Percentiles rank a stretch among this genome's conserved stretches.
Evolutionary conservation across 352 stramenopile genomes (phyloP).

Genomic region (Pythium sukuiense): DNA sequence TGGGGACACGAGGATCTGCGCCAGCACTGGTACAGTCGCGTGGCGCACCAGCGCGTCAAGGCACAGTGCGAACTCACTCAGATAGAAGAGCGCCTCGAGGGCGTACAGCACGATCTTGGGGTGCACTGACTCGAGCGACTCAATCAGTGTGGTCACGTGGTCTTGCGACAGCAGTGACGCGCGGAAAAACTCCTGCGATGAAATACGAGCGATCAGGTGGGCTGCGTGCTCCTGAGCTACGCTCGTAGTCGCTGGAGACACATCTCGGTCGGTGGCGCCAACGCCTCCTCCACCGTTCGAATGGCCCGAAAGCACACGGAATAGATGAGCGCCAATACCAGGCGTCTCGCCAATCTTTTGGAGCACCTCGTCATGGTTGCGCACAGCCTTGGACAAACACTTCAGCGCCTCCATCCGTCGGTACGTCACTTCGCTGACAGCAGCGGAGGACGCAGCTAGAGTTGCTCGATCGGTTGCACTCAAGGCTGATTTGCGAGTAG

Average conservation of each 20-base stretch:
- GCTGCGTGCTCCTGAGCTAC: conserved; percentile 55
- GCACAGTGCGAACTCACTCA: conserved; percentile 64
- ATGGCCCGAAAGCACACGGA: conserved; percentile 33
- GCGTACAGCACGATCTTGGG: conserved; percentile 58
- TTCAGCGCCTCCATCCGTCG: conserved; percentile 60
- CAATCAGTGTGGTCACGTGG: conserved; percentile 59
- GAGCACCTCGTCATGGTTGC: conserved; percentile 63
- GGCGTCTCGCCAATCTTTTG: conserved; percentile 57
- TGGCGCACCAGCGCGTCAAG: conserved; percentile 70
- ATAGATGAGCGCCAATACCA: conserved; percentile 45
- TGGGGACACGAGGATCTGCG: conserved; percentile 64
- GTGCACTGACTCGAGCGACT: conserved; percentile 75
- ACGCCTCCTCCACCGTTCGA: background rate
- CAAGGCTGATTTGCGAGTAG: conserved; percentile 22
- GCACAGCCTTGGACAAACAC: conserved; percentile 54
- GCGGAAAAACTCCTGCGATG: conserved; percentile 51
- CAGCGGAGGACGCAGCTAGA: conserved; percentile 5
- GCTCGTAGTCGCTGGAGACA: background rate
- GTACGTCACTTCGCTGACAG: conserved; percentile 24
- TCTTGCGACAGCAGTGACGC: conserved; percentile 55
- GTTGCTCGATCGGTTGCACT: conserved; percentile 15
- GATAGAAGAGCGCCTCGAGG: conserved; percentile 52
- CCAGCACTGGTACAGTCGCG: conserved; percentile 69
- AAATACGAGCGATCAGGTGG: conserved; percentile 56
- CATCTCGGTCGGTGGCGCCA: conserved; percentile 7